These are phyloP conservation scores for Citrus reticulata DNA, from an alignment of 345 rosid species.

Conservation along the genomic window DNA sequence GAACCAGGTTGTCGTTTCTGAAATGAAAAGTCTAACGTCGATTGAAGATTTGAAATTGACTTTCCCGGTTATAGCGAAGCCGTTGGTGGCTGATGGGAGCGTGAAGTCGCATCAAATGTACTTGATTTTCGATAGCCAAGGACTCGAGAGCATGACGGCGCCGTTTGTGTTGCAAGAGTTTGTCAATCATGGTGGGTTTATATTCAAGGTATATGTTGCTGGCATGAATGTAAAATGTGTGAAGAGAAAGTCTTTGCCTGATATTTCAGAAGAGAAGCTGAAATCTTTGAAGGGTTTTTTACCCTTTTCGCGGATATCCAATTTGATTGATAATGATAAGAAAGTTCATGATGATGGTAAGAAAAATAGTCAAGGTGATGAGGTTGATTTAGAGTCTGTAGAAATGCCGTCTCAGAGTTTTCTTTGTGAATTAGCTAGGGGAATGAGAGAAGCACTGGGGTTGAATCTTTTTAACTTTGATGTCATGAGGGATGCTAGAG, in stretches of 20 bases:
- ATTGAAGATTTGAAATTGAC: constrained; percentile 11
- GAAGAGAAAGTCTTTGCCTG: constrained; percentile 57
- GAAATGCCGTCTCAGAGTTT: constrained; percentile 51
- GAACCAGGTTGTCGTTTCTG: constrained; percentile 56
- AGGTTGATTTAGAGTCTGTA: constrained; percentile 34
- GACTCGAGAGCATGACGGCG: constrained; percentile 32
- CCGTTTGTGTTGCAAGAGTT: constrained; percentile 68
- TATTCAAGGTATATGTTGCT: constrained; percentile 57
- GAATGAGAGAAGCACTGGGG: constrained; percentile 43
- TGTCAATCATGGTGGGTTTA: constrained; percentile 65
- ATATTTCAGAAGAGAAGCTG: constrained; percentile 49
- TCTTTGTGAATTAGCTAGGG: constrained; percentile 39
- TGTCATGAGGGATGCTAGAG: constrained; percentile 49
- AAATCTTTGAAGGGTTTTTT: constrained; percentile 36
- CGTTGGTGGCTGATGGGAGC: constrained; percentile 56
- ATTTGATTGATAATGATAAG: constrained; percentile 39
- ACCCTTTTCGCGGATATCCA: constrained; percentile 52
- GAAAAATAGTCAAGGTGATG: no score
- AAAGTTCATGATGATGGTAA: not conserved
- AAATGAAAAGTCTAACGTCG: constrained; percentile 6
- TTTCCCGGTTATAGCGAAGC: constrained; percentile 65
- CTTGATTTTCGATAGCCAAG: constrained; percentile 48
- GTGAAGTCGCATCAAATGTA: constrained; percentile 58
- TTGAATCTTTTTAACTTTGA: constrained; percentile 64
- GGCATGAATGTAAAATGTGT: constrained; percentile 57